Percentiles rank a stretch among this genome's conserved stretches.
Conservation (phyloP, 345 rosid species). For the Gynandropsis gynandra region DNA sequence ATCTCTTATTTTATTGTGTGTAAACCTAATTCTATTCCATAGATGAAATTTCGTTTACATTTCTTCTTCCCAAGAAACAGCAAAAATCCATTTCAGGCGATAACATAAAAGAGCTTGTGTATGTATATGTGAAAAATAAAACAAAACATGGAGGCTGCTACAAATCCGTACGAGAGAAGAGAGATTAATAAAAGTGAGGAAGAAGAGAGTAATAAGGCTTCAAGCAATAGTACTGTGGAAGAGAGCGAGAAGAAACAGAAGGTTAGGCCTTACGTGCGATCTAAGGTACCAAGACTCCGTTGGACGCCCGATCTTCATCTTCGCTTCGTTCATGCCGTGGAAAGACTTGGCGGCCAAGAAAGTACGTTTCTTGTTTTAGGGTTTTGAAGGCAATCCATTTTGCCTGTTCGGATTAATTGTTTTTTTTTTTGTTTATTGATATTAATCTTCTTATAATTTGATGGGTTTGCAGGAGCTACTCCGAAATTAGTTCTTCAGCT, state of each 20-base stretch:
- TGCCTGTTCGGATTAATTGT: neutral
- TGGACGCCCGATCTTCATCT: slow-evolving; percentile 93
- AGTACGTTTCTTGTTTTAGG: slow-evolving; percentile 37
- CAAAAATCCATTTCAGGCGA: no score
- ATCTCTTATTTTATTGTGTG: slow-evolving; percentile 3
- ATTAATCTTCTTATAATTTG: neutral
- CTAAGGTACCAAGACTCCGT: slow-evolving; percentile 71
- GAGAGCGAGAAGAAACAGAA: slow-evolving; percentile 50
- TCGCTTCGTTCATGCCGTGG: slow-evolving; percentile 64
- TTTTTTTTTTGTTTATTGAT: slow-evolving; percentile 1
- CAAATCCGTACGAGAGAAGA: no score
- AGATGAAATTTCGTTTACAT: neutral
- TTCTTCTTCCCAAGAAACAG: neutral
- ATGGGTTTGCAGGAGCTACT: slow-evolving; percentile 63
- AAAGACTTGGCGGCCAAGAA: slow-evolving; percentile 84
- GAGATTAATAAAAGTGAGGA: slow-evolving; percentile 10
- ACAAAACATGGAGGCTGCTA: slow-evolving; percentile 12
- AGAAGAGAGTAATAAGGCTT: slow-evolving; percentile 30
- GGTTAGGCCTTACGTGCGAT: slow-evolving; percentile 70
- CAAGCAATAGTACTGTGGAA: slow-evolving; percentile 90
- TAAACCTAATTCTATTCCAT: slow-evolving; percentile 1
- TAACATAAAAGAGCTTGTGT: no score
- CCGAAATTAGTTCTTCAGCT: slow-evolving; percentile 75
- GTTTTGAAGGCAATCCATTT: neutral
- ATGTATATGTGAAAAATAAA: neutral